These are phyloP conservation scores for Auricularia sp. DNA, from an alignment of 768 basidiomycete species.

Conservation along the genomic window DNA sequence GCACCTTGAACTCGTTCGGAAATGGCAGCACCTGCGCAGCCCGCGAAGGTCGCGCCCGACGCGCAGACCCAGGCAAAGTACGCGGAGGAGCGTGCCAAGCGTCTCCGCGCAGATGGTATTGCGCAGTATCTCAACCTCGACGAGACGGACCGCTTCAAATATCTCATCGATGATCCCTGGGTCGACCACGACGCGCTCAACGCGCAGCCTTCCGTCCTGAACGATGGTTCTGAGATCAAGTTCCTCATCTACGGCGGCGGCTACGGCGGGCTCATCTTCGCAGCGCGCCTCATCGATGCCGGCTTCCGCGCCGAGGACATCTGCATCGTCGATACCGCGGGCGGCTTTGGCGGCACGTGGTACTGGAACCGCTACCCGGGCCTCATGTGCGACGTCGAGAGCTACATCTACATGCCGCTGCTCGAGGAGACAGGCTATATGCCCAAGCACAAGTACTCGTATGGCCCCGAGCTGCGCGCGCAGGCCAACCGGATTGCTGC, in stretches of 20 bases:
- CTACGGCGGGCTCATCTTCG: neutral
- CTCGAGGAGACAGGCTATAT: neutral
- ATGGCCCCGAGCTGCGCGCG: neutral
- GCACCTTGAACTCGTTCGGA: no score
- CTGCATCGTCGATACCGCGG: neutral
- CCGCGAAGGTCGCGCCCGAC: no score
- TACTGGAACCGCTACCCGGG: slow-evolving; percentile 4
- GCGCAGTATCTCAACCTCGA: neutral
- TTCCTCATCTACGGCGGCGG: neutral
- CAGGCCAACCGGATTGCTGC: neutral
- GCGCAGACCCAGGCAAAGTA: no score
- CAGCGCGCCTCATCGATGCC: neutral
- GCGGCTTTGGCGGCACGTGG: slow-evolving; percentile 2
- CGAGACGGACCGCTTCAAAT: neutral
- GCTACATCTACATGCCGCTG: neutral
- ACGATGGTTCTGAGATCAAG: neutral
- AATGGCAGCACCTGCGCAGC: no score
- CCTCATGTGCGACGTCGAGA: neutral
- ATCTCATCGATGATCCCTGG: neutral
- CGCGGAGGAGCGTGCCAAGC: neutral
- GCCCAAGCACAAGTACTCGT: neutral
- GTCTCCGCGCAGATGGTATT: neutral
- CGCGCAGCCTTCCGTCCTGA: neutral
- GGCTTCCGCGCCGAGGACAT: neutral
- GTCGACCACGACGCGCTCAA: neutral